Evolutionary conservation across 768 basidiomycete species (phyloP).

Genomic region (Suillus lakei): DNA sequence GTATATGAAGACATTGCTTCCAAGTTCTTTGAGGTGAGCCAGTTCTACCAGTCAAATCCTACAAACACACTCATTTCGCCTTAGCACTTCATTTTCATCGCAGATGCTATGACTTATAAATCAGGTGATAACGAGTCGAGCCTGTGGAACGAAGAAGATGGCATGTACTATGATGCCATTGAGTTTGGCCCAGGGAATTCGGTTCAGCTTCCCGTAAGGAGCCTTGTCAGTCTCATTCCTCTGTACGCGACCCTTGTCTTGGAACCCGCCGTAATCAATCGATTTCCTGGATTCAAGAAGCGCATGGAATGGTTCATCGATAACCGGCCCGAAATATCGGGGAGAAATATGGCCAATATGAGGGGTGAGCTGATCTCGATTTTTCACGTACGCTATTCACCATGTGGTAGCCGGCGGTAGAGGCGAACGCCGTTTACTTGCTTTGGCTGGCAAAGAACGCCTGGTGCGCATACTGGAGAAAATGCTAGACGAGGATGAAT

Average conservation of each 20-base stretch:
- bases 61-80: conserved; percentile 18
- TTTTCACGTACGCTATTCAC: conserved; percentile 3
- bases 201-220: conserved; percentile 92
- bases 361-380: conserved; percentile 53
- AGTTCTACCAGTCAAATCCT: conserved; percentile 8
- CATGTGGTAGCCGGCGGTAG: conserved; percentile 55
- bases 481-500: conserved; percentile 98
- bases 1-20: conserved; percentile 99
- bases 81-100: conserved; percentile 96
- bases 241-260: conserved; percentile 94
- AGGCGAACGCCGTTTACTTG: conserved; percentile 86
- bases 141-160: conserved; percentile 96
- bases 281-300: conserved; percentile 98
- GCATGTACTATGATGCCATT: conserved; percentile 98
- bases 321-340: conserved; percentile 85
- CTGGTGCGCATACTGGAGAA: conserved; percentile 87
- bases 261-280: conserved; percentile 86
- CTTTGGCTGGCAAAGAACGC: conserved; percentile 90
- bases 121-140: conserved; percentile 78
- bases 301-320: conserved; percentile 99
- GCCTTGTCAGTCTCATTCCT: conserved; percentile 97
- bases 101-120: conserved; percentile 97
- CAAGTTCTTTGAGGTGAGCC: conserved; percentile 86
- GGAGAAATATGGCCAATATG: conserved; percentile 96
- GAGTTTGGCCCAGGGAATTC: conserved; percentile 81